These are phyloP conservation scores for Colletotrichum sp. DNA, from an alignment of 2,329 filamentous ascomycete species.

Conservation along the genomic window DNA sequence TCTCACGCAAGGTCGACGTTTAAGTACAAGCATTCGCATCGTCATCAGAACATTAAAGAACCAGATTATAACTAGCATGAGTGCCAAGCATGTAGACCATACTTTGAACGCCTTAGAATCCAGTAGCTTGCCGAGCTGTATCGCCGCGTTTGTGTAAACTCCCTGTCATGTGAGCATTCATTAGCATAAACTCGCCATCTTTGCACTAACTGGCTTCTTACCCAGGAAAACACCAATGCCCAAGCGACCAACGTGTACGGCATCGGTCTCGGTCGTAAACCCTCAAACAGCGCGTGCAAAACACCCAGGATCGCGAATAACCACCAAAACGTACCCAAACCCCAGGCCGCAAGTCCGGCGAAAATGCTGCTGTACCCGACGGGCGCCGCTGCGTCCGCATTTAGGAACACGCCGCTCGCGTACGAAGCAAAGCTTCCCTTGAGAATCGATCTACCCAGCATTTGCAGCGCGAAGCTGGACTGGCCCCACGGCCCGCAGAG, in stretches of 20 bases:
- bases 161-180: conserved; percentile 27
- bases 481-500: conserved; percentile 44
- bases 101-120: conserved; percentile 41
- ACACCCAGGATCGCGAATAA: conserved; percentile 41
- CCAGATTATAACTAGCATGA: conserved; percentile 39
- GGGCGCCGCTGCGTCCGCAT: conserved; percentile 31
- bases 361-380: conserved; percentile 40
- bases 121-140: conserved; percentile 40
- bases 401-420: conserved; percentile 33
- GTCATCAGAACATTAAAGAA: neutral
- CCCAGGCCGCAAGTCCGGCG: conserved; percentile 41
- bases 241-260: conserved; percentile 35
- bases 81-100: conserved; percentile 38
- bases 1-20: neutral
- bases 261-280: conserved; percentile 23
- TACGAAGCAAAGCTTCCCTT: conserved; percentile 34
- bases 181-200: neutral
- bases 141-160: conserved; percentile 41
- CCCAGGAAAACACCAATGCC: conserved; percentile 44
- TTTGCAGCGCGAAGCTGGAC: conserved; percentile 41
- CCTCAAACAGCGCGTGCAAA: conserved; percentile 19
- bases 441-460: conserved; percentile 36
- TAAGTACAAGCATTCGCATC: neutral
- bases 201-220: conserved; percentile 19
- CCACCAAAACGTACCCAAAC: conserved; percentile 46